phyloP scores from a whole-genome alignment of 345 rosid genomes.

The Anacardium occidentale region DNA sequence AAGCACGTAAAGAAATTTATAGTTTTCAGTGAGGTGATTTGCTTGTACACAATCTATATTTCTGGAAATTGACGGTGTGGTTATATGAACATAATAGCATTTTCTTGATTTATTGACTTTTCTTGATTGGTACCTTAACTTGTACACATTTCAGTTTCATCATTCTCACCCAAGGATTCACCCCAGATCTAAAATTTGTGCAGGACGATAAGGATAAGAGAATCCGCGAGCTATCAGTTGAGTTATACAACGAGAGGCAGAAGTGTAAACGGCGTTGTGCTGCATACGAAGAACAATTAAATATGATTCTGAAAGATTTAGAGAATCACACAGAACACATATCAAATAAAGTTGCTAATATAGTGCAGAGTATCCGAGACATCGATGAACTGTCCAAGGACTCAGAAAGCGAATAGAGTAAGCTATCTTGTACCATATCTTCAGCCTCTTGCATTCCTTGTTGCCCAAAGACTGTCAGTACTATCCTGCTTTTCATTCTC shows the following conservation, averaged over 20 bases:
- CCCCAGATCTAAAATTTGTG: not conserved
- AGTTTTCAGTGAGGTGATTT: too few relatives aligned
- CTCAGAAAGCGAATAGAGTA: conserved; percentile 4
- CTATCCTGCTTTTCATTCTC: not conserved
- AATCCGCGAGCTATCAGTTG: conserved; percentile 15
- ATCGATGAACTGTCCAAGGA: conserved; percentile 11
- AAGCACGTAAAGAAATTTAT: too few relatives aligned
- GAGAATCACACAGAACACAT: conserved; percentile 14
- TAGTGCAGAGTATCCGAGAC: conserved; percentile 13
- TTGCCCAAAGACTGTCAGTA: not conserved
- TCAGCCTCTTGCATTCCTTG: not conserved
- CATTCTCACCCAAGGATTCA: not conserved
- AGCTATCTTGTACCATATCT: not conserved
- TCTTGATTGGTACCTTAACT: too few relatives aligned
- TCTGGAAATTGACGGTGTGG: too few relatives aligned
- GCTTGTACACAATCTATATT: too few relatives aligned
- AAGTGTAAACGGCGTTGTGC: conserved; percentile 13
- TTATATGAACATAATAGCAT: too few relatives aligned
- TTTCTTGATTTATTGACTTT: too few relatives aligned
- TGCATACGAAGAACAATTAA: conserved; percentile 12
- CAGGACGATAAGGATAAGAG: conserved; percentile 18
- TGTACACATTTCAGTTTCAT: too few relatives aligned
- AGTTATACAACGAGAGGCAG: conserved; percentile 19
- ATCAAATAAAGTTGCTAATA: conserved; percentile 9
- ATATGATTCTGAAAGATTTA: conserved; percentile 10